Evolutionary conservation across 2,329 filamentous ascomycete genomes (phyloP), one percentile per base, ranked within the genome.

Genomic region (Ophiostoma triangulosporum): DNA sequence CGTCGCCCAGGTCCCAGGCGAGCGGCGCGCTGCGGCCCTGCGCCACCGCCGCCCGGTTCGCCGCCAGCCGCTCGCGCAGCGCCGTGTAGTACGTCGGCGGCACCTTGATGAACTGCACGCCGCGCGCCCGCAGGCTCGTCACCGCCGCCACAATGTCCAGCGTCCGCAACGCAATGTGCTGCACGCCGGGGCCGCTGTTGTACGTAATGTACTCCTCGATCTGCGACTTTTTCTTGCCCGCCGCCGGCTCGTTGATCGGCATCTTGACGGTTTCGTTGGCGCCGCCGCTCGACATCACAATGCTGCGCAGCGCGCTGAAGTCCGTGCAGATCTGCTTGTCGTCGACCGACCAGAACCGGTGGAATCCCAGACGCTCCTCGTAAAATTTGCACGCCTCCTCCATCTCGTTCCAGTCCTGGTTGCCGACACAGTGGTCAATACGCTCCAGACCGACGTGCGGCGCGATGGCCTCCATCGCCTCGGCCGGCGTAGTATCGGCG

Each of bases 331-430:
- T 94, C 66, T 94, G 81, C 61, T 81, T 85, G 74, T 96, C 91
- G 68, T 96, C 91, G 55, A 96, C 90, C 53, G 83, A 88, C 91
- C 91, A 96, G 82, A 96, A 96, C 60, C 90, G 87, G 73, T 95
- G 89, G 78, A 96, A 96, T 53, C 84, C 85, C 27, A 96, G 84
- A 58, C 84, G 86, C 58, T 83, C 80, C 72, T 96, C 90, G 73
- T 96, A 97, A 68, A 86, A 82, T 54, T 70, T 74, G 64, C 78
- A 81, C 33, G 78, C 79, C 12, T 73, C 73, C 56, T 73, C 73
- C 80, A 97, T 95, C 68, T 90, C 83, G 68, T 89, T 76, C 91
- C 91, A 96, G 69, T 88, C 85, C 73, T 96, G 90, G 74, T 97
- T 96, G 60, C 91, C 91, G 61, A 97, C 91, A 69, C 91, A 96